A percentile compares a stretch with the other conserved stretches of the same genome.
Conservation (phyloP, 2,329 filamentous ascomycete species). For the Colletotrichum sp. region DNA sequence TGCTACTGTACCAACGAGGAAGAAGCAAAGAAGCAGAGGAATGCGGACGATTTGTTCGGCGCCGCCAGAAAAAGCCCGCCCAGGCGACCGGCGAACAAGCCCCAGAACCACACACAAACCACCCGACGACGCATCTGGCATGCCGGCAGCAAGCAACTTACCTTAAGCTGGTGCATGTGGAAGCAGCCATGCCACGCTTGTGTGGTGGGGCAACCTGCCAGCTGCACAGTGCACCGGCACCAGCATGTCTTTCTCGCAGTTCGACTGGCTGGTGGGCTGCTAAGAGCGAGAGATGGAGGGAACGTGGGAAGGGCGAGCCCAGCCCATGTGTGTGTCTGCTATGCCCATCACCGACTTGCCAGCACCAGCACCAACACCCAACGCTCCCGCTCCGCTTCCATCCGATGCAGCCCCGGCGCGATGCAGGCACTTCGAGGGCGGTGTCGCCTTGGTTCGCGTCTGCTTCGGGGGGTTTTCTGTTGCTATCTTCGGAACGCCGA, state of each 20-base stretch:
- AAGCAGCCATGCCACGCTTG: slow-evolving; percentile 6
- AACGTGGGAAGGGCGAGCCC: neutral
- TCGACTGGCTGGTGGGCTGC: neutral
- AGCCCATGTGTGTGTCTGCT: neutral
- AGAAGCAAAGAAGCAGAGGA: neutral
- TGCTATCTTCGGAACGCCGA: neutral
- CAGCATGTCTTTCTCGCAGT: neutral
- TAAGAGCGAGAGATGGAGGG: neutral
- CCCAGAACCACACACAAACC: neutral
- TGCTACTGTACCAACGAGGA: neutral
- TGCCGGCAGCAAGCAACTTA: slow-evolving; percentile 5
- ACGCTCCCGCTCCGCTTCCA: neutral
- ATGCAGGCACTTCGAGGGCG: neutral
- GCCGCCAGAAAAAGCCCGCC: neutral
- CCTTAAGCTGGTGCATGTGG: slow-evolving; percentile 3
- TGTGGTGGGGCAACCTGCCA: slow-evolving; percentile 5
- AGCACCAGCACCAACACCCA: neutral
- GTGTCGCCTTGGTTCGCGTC: neutral
- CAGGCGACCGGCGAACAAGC: neutral
- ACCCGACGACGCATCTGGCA: slow-evolving; percentile 1
- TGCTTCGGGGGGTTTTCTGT: neutral
- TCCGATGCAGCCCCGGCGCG: neutral
- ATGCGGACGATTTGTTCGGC: neutral
- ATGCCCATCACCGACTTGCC: neutral
- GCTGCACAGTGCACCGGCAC: neutral